These are phyloP conservation scores for Anisodus acutangulus DNA, from an alignment of 257 asterid genomes.

Conservation along the genomic window DNA sequence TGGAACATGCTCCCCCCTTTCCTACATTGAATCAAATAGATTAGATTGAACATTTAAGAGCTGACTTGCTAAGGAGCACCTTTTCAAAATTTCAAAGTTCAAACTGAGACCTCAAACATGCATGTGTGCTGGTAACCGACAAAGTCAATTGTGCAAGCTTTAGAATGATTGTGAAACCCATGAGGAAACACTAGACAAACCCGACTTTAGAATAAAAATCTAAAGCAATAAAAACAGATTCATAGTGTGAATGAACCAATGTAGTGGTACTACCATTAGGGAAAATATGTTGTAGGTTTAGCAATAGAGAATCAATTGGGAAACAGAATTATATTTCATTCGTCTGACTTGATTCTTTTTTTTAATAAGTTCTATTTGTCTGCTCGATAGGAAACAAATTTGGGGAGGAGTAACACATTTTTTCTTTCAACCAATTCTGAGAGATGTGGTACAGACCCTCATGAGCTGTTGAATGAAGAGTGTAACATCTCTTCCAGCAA, in stretches of 20 bases:
- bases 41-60: not conserved
- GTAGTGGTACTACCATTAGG: not conserved
- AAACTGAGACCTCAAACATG: conserved; percentile 1
- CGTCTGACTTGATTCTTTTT: not conserved
- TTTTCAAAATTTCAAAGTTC: not conserved
- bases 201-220: not conserved
- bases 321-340: not conserved
- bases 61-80: not conserved
- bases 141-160: not conserved
- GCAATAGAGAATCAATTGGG: not conserved
- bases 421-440: conserved; percentile 12
- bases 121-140: not conserved
- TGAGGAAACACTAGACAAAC: not conserved
- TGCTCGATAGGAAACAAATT: not conserved
- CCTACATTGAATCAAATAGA: conserved; percentile 55
- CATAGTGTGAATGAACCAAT: not conserved
- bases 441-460: conserved; percentile 53
- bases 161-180: not conserved
- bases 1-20: conserved; percentile 96
- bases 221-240: not conserved
- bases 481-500: conserved; percentile 87
- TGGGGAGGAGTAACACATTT: not conserved
- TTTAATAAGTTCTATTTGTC: not conserved
- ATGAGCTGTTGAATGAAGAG: conserved; percentile 88
- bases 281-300: not conserved